phyloP scores from a whole-genome alignment of 2,329 filamentous ascomycete species.

The Aureobasidium musti region DNA sequence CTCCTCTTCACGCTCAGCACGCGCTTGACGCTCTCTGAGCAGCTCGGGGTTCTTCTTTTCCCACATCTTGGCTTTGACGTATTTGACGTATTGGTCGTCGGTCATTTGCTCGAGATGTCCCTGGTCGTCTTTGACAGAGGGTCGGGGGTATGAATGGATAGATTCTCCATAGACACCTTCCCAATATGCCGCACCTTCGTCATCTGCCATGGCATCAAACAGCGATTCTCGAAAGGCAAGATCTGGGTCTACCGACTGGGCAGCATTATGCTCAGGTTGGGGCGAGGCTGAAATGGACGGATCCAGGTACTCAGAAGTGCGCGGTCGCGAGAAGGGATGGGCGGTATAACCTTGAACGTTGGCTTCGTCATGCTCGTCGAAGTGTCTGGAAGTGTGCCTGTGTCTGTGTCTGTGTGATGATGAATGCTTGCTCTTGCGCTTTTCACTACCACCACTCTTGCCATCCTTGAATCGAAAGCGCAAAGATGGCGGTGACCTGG shows the following conservation, averaged over 20 bases:
- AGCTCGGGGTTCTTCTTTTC: slow-evolving; percentile 87
- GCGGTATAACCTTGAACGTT: slow-evolving; percentile 29
- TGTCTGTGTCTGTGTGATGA: slow-evolving; percentile 16
- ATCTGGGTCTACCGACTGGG: slow-evolving; percentile 60
- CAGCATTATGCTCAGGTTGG: neutral
- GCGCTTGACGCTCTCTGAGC: slow-evolving; percentile 69
- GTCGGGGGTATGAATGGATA: slow-evolving; percentile 79
- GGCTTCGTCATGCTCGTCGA: slow-evolving; percentile 10
- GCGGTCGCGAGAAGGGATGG: slow-evolving; percentile 29
- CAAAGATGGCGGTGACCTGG: slow-evolving; percentile 17
- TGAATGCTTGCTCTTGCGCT: slow-evolving; percentile 7
- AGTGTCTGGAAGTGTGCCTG: neutral
- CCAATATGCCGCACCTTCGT: slow-evolving; percentile 95
- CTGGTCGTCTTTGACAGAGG: slow-evolving; percentile 54
- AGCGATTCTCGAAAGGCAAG: slow-evolving; percentile 87
- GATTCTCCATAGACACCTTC: slow-evolving; percentile 95
- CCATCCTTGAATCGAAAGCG: slow-evolving; percentile 29
- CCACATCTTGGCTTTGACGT: slow-evolving; percentile 90
- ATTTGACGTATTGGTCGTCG: slow-evolving; percentile 86
- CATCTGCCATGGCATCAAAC: slow-evolving; percentile 95
- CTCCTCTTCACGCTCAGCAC: slow-evolving; percentile 57
- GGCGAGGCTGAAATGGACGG: slow-evolving; percentile 23
- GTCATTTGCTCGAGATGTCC: slow-evolving; percentile 77
- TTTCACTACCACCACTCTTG: neutral
- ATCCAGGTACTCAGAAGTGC: slow-evolving; percentile 21